Conservation (phyloP, 1,284 basidiomycete species). For the Microbotryomycetes sp. region DNA sequence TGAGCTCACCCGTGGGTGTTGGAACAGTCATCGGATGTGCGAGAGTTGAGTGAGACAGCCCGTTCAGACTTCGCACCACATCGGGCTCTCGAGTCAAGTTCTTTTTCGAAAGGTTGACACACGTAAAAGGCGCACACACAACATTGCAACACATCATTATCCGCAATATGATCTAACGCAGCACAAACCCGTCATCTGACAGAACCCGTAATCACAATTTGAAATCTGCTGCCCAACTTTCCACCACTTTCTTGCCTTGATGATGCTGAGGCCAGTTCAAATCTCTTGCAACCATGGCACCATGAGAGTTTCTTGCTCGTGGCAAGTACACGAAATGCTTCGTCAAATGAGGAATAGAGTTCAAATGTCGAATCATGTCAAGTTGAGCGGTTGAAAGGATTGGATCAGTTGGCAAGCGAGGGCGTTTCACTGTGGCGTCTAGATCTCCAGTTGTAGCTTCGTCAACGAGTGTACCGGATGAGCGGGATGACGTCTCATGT, state of each 20-base stretch:
- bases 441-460: not conserved
- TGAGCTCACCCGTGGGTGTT: too few relatives aligned
- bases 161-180: too few relatives aligned
- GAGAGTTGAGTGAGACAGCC: not conserved
- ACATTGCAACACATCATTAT: not conserved
- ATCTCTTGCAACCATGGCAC: conserved; percentile 28
- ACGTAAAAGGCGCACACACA: not conserved
- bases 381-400: conserved; percentile 25
- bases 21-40: not conserved
- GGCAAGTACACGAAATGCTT: conserved; percentile 33
- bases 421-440: too few relatives aligned
- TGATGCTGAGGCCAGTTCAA: conserved; percentile 15
- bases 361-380: conserved; percentile 25
- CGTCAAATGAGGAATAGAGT: conserved; percentile 25
- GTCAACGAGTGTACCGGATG: not conserved
- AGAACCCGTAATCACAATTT: too few relatives aligned
- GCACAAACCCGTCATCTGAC: too few relatives aligned
- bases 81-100: too few relatives aligned
- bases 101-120: not conserved
- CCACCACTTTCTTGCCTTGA: conserved; percentile 28
- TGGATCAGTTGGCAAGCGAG: too few relatives aligned
- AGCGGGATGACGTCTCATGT: not conserved
- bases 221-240: conserved; percentile 28
- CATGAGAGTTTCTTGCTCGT: conserved; percentile 27
- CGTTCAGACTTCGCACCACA: not conserved